Percentiles rank a stretch among this genome's conserved stretches.
phyloP scores from a whole-genome alignment of 2,329 filamentous ascomycete species.

The Aspergillus oerlinghausenensis region DNA sequence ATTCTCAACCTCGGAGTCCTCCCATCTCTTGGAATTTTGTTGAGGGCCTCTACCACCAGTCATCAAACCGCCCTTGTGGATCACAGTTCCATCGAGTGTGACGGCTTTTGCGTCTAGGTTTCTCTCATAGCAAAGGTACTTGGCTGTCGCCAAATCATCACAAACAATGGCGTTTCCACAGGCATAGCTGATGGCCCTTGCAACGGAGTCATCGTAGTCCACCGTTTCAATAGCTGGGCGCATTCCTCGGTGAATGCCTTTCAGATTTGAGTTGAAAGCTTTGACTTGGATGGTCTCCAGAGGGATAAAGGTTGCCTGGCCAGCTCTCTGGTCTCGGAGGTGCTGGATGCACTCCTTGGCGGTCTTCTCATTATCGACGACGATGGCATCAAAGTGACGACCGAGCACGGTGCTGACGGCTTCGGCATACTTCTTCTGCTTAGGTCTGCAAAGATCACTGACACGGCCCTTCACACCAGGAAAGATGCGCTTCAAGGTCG shows the following conservation, averaged over 20 bases:
- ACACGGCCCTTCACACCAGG: slow-evolving; percentile 87
- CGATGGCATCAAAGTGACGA: slow-evolving; percentile 86
- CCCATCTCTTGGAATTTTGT: slow-evolving; percentile 74
- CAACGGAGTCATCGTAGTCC: slow-evolving; percentile 81
- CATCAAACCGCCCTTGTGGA: slow-evolving; percentile 95
- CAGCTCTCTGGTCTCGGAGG: slow-evolving; percentile 80
- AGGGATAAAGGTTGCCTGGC: slow-evolving; percentile 90
- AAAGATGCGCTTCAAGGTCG: slow-evolving; percentile 82
- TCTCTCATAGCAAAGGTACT: slow-evolving; percentile 80
- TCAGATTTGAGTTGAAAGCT: slow-evolving; percentile 81
- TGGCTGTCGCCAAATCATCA: slow-evolving; percentile 79
- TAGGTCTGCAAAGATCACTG: slow-evolving; percentile 88
- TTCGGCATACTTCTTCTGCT: slow-evolving; percentile 94
- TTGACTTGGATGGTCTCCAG: slow-evolving; percentile 97
- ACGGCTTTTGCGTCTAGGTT: slow-evolving; percentile 89
- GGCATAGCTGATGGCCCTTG: slow-evolving; percentile 90
- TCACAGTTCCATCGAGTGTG: slow-evolving; percentile 89
- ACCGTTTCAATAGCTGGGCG: slow-evolving; percentile 93
- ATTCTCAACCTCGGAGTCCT: slow-evolving; percentile 83
- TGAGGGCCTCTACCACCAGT: slow-evolving; percentile 85
- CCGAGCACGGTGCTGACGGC: slow-evolving; percentile 90
- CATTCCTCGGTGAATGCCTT: slow-evolving; percentile 77
- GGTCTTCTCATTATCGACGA: slow-evolving; percentile 93
- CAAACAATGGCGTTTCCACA: slow-evolving; percentile 95
- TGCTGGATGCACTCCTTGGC: slow-evolving; percentile 93